Percentiles rank a stretch among this genome's conserved stretches.
Evolutionary conservation across 1,284 basidiomycete genomes (phyloP).

Genomic region (Trametes pubescens): DNA sequence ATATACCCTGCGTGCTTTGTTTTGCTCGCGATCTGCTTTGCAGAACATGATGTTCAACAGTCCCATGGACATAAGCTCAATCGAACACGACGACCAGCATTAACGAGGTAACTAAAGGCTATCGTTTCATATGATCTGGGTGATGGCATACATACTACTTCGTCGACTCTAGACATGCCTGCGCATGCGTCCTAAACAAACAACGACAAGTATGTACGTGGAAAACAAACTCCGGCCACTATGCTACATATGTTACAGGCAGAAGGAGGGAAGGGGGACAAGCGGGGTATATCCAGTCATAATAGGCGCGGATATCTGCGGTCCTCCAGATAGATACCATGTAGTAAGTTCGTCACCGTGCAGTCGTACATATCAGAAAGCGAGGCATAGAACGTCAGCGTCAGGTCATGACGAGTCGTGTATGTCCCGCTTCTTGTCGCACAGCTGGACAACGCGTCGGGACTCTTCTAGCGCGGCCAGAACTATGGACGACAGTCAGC

Average conservation of each 20-base stretch:
- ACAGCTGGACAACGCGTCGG: constrained; percentile 55
- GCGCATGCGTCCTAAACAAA: constrained; percentile 1
- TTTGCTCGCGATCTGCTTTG: too few relatives aligned
- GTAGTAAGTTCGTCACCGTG: neutral
- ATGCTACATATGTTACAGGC: constrained; percentile 34
- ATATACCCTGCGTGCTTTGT: neutral
- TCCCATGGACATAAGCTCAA: too few relatives aligned
- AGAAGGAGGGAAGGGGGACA: neutral
- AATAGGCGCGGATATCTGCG: constrained; percentile 1
- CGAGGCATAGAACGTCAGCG: constrained; percentile 1
- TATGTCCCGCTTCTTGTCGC: constrained; percentile 52
- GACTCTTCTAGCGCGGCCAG: constrained; percentile 66
- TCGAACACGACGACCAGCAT: too few relatives aligned
- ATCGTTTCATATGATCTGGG: constrained; percentile 3
- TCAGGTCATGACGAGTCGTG: constrained; percentile 30
- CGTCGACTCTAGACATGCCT: constrained; percentile 12
- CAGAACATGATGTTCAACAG: too few relatives aligned
- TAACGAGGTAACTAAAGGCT: too few relatives aligned
- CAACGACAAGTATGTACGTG: constrained; percentile 9
- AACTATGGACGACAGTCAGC: constrained; percentile 47
- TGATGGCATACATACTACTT: constrained; percentile 7
- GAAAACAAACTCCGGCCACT: constrained; percentile 9
- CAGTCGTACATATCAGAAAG: constrained; percentile 12
- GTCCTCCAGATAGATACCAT: constrained; percentile 18
- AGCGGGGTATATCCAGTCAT: constrained; percentile 5